Base-by-base conservation (phyloP, 2,329 filamentous ascomycete genomes). In the Calonectria pseudoreteaudii region DNA sequence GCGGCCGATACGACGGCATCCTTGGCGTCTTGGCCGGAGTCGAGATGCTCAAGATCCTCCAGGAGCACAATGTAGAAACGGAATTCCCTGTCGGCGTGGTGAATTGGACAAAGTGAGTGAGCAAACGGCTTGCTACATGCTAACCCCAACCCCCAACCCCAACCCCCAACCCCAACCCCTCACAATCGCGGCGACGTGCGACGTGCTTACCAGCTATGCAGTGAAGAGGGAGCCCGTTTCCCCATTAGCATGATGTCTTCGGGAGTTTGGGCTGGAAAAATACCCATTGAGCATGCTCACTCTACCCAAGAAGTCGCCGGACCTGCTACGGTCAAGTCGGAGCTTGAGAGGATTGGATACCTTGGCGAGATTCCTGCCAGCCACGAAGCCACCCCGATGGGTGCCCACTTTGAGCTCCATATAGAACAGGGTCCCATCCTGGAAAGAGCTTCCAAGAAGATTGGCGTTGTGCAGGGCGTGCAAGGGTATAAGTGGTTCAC, bases 361-460 rank as follows among this genome's bases (percentile, higher is more conserved):
- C 84, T 95, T 0, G 94, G 94, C 18, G 77, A 83, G 0, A 84
- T 87, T 0, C 74, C 79, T 0, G 78, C 80, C 13, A 80, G 77
- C 30, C 70, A 79, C 60, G 65, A 76, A 3, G 56, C 76, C 2
- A 76, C 66, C 1, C 93, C 93, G 0, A 91, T 95, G 84, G 93
- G 91, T 0, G 94, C 93, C 0, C 94, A 96, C 83, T 95, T 96
- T 80, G 93, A 96, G 83, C 88, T 97, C 13, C 94, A 97, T 81
- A 96, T 96, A 68, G 95, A 97, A 82, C 95, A 97, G 82, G 82
- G 94, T 0, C 94, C 94, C 0, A 90, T 95, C 41, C 88, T 97
- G 1, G 92, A 96, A 66, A 73, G 76, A 10, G 71, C 74, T 1
- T 72, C 74, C 0, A 79, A 72, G 38, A 80, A 76, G 49, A 80